These are phyloP conservation scores for Russula sp. DNA, from an alignment of 768 basidiomycete species.

Conservation along the genomic window DNA sequence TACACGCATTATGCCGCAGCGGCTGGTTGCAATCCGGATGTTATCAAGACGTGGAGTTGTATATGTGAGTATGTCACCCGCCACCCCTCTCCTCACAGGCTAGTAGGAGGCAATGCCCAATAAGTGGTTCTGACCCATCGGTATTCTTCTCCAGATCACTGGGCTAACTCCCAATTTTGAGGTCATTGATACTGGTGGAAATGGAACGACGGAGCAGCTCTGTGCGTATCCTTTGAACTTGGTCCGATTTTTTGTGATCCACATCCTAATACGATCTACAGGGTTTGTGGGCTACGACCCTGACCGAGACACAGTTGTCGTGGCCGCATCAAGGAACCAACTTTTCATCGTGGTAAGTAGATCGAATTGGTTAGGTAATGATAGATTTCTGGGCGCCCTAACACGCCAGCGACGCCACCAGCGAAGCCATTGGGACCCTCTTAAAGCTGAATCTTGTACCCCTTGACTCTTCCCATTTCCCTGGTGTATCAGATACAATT, in stretches of 20 bases:
- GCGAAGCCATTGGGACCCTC: conserved; percentile 45
- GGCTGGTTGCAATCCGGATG: background rate
- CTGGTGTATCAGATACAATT: conserved; percentile 40
- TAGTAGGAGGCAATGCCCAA: too few relatives aligned
- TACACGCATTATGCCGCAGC: background rate
- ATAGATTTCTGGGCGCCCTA: too few relatives aligned
- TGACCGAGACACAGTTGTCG: conserved; percentile 41
- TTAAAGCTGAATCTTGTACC: conserved; percentile 32
- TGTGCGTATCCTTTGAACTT: background rate
- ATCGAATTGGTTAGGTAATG: too few relatives aligned
- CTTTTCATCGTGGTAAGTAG: background rate
- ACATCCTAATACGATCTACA: background rate
- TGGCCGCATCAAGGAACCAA: conserved; percentile 57
- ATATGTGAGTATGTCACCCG: background rate
- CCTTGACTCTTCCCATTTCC: conserved; percentile 45
- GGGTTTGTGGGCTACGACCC: conserved; percentile 46
- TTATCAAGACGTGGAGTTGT: background rate
- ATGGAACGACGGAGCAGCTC: background rate
- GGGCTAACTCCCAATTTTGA: background rate
- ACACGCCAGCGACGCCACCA: too few relatives aligned
- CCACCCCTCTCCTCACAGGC: background rate
- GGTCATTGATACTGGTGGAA: background rate
- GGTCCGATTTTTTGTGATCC: background rate
- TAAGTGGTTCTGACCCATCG: background rate
- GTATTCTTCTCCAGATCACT: background rate